phyloP scores from a whole-genome alignment of 305 asterid species.

The Fraxinus sp. region DNA sequence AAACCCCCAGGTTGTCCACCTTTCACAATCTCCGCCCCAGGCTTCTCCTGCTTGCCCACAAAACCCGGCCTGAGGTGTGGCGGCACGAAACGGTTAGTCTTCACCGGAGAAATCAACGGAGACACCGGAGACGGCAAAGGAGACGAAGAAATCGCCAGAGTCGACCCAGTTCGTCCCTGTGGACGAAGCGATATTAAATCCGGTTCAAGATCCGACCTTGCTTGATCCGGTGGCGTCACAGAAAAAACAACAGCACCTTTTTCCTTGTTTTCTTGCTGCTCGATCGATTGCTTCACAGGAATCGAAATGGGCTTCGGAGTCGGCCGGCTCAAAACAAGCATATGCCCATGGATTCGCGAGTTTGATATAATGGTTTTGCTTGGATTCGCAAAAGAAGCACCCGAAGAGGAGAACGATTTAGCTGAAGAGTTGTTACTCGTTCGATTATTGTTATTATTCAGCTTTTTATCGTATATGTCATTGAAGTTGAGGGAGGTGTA shows the following conservation, averaged over 20 bases:
- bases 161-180: constrained; percentile 61
- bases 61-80: constrained; percentile 88
- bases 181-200: constrained; percentile 66
- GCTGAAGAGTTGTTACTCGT: constrained; percentile 32
- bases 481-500: constrained; percentile 74
- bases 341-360: constrained; percentile 81
- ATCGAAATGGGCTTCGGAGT: constrained; percentile 51
- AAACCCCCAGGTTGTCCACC: constrained; percentile 32
- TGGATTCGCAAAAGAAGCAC: constrained; percentile 29
- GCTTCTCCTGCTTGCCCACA: constrained; percentile 65
- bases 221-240: constrained; percentile 34
- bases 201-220: constrained; percentile 26
- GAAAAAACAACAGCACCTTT: constrained; percentile 23
- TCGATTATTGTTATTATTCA: constrained; percentile 25
- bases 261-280: constrained; percentile 23
- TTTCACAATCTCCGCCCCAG: constrained; percentile 44
- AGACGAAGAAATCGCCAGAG: constrained; percentile 31
- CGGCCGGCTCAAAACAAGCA: constrained; percentile 76
- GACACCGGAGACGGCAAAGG: constrained; percentile 44
- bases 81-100: constrained; percentile 62
- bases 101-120: constrained; percentile 40
- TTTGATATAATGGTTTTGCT: constrained; percentile 43
- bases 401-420: constrained; percentile 19
- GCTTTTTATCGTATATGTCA: constrained; percentile 66
- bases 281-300: constrained; percentile 32